Conservation (phyloP, 495 filamentous ascomycete species). For the Podospora didyma region DNA sequence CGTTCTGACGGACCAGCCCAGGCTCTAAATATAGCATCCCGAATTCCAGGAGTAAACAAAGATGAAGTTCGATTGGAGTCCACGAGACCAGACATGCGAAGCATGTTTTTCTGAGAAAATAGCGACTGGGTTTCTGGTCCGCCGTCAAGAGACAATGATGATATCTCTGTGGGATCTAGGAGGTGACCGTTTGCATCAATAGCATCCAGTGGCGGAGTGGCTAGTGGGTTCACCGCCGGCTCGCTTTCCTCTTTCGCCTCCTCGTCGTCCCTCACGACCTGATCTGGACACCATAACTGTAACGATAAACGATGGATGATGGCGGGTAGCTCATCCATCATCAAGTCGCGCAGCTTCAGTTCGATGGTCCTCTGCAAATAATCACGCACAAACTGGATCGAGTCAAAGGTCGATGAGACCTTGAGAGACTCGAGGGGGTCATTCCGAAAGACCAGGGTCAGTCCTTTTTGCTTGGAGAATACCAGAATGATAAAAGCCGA, state of each 20-base stretch:
- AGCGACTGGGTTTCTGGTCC: constrained; percentile 73
- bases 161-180: constrained; percentile 67
- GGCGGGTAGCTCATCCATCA: constrained; percentile 96
- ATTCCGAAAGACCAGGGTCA: constrained; percentile 95
- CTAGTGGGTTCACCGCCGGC: constrained; percentile 68
- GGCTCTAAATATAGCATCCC: constrained; percentile 82
- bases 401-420: constrained; percentile 97
- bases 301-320: constrained; percentile 93
- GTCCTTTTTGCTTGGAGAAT: constrained; percentile 93
- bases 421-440: constrained; percentile 96
- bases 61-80: constrained; percentile 84
- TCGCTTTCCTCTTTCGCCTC: constrained; percentile 44
- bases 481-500: constrained; percentile 97
- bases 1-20: constrained; percentile 82
- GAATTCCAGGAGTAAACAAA: constrained; percentile 76
- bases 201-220: constrained; percentile 72
- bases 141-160: constrained; percentile 69
- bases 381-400: constrained; percentile 95
- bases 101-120: constrained; percentile 87
- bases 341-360: constrained; percentile 81
- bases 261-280: constrained; percentile 55
- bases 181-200: constrained; percentile 73
- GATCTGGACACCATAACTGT: constrained; percentile 84
- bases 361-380: constrained; percentile 97
- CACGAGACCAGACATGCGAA: constrained; percentile 69